These are phyloP conservation scores for Sporormia fimetaria DNA, from an alignment of 495 filamentous ascomycete genomes.

Conservation along the genomic window DNA sequence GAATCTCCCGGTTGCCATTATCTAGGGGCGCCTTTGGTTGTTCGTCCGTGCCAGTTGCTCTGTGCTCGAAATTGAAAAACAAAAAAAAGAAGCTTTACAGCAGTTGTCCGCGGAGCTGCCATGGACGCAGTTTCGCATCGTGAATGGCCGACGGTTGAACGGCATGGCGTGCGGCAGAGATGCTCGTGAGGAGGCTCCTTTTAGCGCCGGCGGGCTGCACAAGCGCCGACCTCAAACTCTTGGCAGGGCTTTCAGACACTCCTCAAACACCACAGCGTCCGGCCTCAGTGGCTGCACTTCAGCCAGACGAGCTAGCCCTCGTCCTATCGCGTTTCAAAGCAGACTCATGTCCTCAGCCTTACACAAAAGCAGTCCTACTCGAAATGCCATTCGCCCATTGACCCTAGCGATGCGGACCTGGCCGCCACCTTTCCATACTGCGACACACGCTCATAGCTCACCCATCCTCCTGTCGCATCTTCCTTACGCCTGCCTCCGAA, in stretches of 20 bases:
- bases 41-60: no score
- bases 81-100: no score
- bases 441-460: conserved; percentile 17
- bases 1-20: no score
- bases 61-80: no score
- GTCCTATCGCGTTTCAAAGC: conserved; percentile 15
- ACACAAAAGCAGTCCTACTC: conserved; percentile 5
- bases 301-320: conserved; percentile 5
- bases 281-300: conserved; percentile 1
- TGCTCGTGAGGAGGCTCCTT: neutral
- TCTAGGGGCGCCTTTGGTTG: no score
- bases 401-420: conserved; percentile 1
- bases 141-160: no score
- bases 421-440: conserved; percentile 11
- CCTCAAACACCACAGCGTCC: conserved; percentile 11
- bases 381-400: conserved; percentile 6
- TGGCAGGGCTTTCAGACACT: conserved; percentile 10
- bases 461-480: conserved; percentile 22
- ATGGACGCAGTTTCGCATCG: no score
- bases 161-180: neutral
- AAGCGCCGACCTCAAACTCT: conserved; percentile 13
- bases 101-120: no score
- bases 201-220: neutral
- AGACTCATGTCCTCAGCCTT: conserved; percentile 2
- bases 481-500: conserved; percentile 6